Evolutionary conservation across 2,329 filamentous ascomycete genomes (phyloP), one percentile per base, ranked within the genome.

Genomic region (Rachicladosporium sp.): DNA sequence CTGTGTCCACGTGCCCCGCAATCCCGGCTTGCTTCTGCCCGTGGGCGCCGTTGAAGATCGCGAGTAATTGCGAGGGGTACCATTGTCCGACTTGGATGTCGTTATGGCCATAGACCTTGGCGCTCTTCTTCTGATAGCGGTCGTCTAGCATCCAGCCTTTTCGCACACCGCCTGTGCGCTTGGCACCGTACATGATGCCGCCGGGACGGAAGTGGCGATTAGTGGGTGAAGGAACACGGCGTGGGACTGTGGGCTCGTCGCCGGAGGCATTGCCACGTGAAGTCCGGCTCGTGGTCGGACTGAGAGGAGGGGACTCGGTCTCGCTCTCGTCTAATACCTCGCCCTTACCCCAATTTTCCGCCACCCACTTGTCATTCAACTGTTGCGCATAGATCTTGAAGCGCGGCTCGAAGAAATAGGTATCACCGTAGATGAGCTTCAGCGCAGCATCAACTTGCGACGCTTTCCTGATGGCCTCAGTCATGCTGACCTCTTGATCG

Each of bases 181-280:
- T 44, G 2, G 49, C 31, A 31, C 50, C 50, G 21, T 54, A 46
- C 51, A 55, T 52, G 29, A 52, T 53, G n/a, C 52, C 52, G 4
- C 46, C 10, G 3, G 11, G 10, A 11, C 52, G 51, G 43, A 50
- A 55, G 6, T 53, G 50, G 35, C 52, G 51, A 32, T 42, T 30
- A 10, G 31, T 4, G 6, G 48, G 46, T 7, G 50, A 48, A 12
- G 33, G 27, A 27, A 27, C 23, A 27, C 23, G 23, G 4, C 38
- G 38, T 21, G 32, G 29, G 6, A 12, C 36, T 4, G 13, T 15
- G 2, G 33, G 33, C 4, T 27, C 8, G 23, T 27, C 29, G 23
- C 10, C 34, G 21, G 21, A 27, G 23, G 34, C 31, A 6, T 30
- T 31, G 12, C 15, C 4, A 5, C n/a, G 15, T 13, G 35, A 13